Evolutionary conservation across 768 basidiomycete genomes (phyloP), one percentile per base, ranked within the genome.

Genomic region (Dendrothele bispora): DNA sequence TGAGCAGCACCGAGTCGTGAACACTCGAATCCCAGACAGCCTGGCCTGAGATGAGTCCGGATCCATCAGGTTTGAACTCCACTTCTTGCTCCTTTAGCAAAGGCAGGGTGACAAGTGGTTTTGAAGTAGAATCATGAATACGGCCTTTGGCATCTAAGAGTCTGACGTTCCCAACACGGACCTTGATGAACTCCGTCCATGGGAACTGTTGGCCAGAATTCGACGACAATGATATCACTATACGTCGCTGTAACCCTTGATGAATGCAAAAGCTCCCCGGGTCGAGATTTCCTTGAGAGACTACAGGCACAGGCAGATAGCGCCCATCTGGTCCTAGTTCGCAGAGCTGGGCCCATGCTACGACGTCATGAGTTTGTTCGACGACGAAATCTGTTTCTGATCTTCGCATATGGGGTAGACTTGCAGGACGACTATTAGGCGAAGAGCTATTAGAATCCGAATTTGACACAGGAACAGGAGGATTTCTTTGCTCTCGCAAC

Each of bases 21-120:
- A 91, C 70, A 48, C 93, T 92, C 1, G 91, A 92, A 67, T 99
- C 97, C 95, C 95, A 98, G 5, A 89, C 73, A 2, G 86, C 86
- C 46, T 83, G 80, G 7, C 83, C 84, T 18, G 75, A 68, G 37
- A 98, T 64, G 6, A 65, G 62, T 10, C 90, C 85, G 7, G 88
- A 90, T 3, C 95, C 95, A 65, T 98, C 94, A 1, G 86, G 76
- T 56, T 74, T 83, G 72, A 89, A 93, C 54, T 89, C 82, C 18
- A 91, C 69, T 1, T 60, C 63, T 67, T 89, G 87, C 17, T 88
- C 82, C 63, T 85, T 79, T 59, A 84, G 72, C 15, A 95, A 62
- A 17, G 87, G 87, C 22, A 95, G 74, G 3, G 83, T 88, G 36
- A 87, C 78, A 50, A 88, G 71, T 4, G 79, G 65, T 59, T 83